Base-by-base conservation (phyloP, 371 early-diverging fungal genomes). In the Circinella umbellata region DNA sequence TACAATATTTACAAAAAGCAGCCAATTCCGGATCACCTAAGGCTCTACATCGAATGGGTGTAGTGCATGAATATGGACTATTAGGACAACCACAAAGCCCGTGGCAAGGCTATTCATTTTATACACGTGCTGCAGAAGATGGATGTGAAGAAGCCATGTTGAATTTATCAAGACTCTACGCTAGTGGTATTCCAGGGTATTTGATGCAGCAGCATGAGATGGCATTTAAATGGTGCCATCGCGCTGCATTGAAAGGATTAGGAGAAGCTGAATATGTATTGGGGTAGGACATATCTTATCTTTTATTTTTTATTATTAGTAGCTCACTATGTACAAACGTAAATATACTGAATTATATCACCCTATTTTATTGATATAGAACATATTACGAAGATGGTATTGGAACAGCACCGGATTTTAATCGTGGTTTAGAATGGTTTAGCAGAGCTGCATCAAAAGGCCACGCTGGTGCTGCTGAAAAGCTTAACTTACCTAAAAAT, bases 341-440 rank as follows among this genome's bases (percentile, higher is more conserved):
- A 27, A 27, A 27, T 27, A 27, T 27, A 27, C 27, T 27, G 27
- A 27, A 27, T 27, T 27, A 27, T 27, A 27, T 27, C 27, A 27
- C 27, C 2, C 27, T 27, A 27, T 27, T 27, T 27, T 27, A 27
- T 27, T 27, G 27, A 27, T 27, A 27, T 20, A 77, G 81, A n/a
- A 74, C 76, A 10, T 81, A 81, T 68, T 81, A 81, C 49, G 82
- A 81, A 46, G 70, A 73, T 39, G 82, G 82, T 2, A 67, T 77
- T 8, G 82, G 82, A 14, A 73, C 74, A 1, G 18, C 35, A 15
- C 61, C 79, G 0, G 76, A 81, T 48, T 74, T 74, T 35, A 69
- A 70, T 1, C 68, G 70, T 6, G 82, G 78, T 27, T 60, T 77
- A 7, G 78, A 77, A 48, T 79, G 70, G 27, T 81, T 69, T 62